Evolutionary conservation across 2,329 filamentous ascomycete genomes (phyloP).

Genomic region (Sporothrix pseudoabietina): DNA sequence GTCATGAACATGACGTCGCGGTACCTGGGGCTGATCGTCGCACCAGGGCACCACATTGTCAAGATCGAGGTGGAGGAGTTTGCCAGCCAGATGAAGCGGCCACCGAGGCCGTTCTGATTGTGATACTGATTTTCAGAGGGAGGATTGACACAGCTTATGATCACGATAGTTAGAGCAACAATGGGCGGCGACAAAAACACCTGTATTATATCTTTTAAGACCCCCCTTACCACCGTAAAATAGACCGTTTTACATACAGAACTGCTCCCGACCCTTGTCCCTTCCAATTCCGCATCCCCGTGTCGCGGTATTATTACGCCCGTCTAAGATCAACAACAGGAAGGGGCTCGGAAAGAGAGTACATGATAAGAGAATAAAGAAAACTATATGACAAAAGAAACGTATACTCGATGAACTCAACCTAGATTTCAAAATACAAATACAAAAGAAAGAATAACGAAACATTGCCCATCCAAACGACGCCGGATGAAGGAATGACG

Average conservation of each 20-base stretch:
- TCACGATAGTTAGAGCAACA: neutral
- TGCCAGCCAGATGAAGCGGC: constrained; percentile 51
- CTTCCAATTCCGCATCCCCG: neutral
- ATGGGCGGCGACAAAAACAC: neutral
- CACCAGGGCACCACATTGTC: constrained; percentile 81
- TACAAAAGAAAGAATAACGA: neutral
- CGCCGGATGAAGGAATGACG: constrained; percentile 11
- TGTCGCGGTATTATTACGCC: constrained; percentile 9
- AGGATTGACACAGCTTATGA: neutral
- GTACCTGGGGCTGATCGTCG: constrained; percentile 84
- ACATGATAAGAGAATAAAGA: neutral
- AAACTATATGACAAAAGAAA: neutral
- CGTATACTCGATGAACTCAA: neutral
- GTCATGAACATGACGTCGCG: constrained; percentile 74
- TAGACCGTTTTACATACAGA: constrained; percentile 5
- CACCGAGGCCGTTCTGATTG: neutral
- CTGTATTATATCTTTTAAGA: constrained; percentile 18
- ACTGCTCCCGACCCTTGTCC: neutral
- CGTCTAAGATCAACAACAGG: neutral
- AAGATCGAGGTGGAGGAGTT: constrained; percentile 88
- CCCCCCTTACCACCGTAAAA: neutral
- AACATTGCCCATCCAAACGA: neutral
- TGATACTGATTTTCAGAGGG: neutral
- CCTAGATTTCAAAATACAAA: constrained; percentile 17
- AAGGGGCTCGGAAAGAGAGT: neutral